Evolutionary conservation across 2,329 filamentous ascomycete species (phyloP).

Genomic region (Whalleya microplaca): DNA sequence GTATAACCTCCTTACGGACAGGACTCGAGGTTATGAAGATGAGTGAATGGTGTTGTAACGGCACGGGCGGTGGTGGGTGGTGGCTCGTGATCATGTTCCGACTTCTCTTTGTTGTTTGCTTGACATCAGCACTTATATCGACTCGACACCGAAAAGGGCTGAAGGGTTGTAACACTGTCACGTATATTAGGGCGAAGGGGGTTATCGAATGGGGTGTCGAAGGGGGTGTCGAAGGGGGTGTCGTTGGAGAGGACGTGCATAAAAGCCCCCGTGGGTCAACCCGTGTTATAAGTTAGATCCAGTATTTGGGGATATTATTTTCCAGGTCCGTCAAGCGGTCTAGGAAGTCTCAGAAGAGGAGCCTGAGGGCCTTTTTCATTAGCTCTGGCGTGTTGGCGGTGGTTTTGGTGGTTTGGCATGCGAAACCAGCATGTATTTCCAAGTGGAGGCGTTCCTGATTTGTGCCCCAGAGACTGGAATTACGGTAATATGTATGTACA

Average conservation of each 20-base stretch:
- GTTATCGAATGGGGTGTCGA: no score
- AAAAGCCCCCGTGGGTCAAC: no score
- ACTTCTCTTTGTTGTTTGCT: constrained; percentile 11
- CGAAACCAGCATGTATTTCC: not conserved
- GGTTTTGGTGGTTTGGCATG: not conserved
- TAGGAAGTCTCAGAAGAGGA: not conserved
- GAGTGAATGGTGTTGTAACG: constrained; percentile 25
- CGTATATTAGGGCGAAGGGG: constrained; percentile 11
- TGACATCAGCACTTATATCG: constrained; percentile 3
- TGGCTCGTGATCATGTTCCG: constrained; percentile 21
- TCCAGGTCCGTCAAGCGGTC: not conserved
- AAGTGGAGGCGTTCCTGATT: not conserved
- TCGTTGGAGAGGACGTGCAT: constrained; percentile 10
- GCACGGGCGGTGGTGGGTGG: constrained; percentile 1
- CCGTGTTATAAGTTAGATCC: no score
- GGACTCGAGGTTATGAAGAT: constrained; percentile 3
- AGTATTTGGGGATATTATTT: not conserved
- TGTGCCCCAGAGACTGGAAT: not conserved
- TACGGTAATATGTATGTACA: no score
- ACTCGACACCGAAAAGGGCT: not conserved
- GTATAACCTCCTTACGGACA: constrained; percentile 4
- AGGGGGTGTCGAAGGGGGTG: not conserved
- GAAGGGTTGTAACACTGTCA: constrained; percentile 16
- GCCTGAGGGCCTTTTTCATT: not conserved
- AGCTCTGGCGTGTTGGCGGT: not conserved